Evolutionary conservation across 192 early-diverging fungal genomes (phyloP), one percentile per base, ranked within the genome.

Genomic region (Chytriomyces sp.): DNA sequence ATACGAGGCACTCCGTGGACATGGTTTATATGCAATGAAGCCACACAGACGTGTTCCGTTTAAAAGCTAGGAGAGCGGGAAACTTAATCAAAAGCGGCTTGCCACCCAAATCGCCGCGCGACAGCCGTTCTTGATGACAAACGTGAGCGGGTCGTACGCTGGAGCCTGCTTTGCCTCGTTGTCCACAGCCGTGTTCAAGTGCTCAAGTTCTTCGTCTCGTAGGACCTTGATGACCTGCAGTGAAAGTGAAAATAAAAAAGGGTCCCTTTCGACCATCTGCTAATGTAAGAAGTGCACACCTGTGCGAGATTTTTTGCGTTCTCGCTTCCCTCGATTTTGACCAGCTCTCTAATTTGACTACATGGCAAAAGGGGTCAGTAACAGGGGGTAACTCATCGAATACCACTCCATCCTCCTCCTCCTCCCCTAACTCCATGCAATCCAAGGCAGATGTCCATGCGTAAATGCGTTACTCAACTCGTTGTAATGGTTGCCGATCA

Each of bases 401-500:
- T n/a, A n/a, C n/a, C n/a, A n/a, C n/a, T n/a, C n/a, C n/a, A n/a
- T n/a, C n/a, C n/a, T n/a, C n/a, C n/a, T n/a, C n/a, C n/a, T n/a
- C n/a, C n/a, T n/a, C n/a, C n/a, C n/a, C n/a, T n/a, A n/a, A n/a
- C n/a, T n/a, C n/a, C n/a, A n/a, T n/a, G n/a, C n/a, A n/a, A n/a
- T n/a, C 28, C 30, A 17, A 17, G 17, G 44, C 44, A 8, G 44
- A 49, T 49, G 10, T 8, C 44, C 8, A 49, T 49, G 44, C 39
- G 10, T 6, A 30, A 54, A 52, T 22, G 19, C 8, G 30, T 37
- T 5, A 19, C 40, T 82, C 53, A 80, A 90, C 89, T 98, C 94
- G 73, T 98, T 93, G 78, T 98, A 98, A 75, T 99, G 96, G 39
- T 89, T 77, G 30, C 96, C 95, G 78, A 99, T 99, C 10, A 93